Evolutionary conservation across 768 basidiomycete genomes (phyloP).

Genomic region (Boletus rubroflammeus): DNA sequence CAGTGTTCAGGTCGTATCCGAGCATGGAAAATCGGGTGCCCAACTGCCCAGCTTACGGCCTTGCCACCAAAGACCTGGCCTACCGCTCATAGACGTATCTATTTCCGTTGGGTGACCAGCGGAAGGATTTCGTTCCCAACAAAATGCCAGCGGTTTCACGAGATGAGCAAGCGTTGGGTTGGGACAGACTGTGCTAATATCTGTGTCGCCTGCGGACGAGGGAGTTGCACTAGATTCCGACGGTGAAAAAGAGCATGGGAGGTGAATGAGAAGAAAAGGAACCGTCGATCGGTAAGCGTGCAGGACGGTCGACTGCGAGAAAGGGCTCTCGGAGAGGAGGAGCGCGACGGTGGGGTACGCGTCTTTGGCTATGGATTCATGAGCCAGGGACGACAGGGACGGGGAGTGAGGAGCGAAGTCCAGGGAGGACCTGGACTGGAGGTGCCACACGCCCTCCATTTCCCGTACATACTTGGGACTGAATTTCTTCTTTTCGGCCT

Average conservation of each 20-base stretch:
- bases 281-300: slow-evolving; percentile 71
- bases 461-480: slow-evolving; percentile 83
- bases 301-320: slow-evolving; percentile 65
- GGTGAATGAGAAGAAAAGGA: slow-evolving; percentile 75
- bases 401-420: too few relatives aligned
- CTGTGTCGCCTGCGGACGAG: neutral
- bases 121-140: slow-evolving; percentile 21
- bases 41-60: slow-evolving; percentile 19
- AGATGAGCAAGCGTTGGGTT: slow-evolving; percentile 22
- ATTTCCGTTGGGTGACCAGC: neutral
- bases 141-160: slow-evolving; percentile 19
- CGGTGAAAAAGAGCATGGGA: slow-evolving; percentile 44
- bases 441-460: slow-evolving; percentile 81
- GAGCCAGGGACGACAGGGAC: neutral
- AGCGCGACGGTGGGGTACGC: slow-evolving; percentile 51
- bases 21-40: slow-evolving; percentile 10
- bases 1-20: neutral
- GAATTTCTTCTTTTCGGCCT: slow-evolving; percentile 80
- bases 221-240: neutral
- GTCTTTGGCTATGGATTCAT: neutral
- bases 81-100: slow-evolving; percentile 7
- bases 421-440: slow-evolving; percentile 14
- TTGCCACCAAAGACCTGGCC: slow-evolving; percentile 44
- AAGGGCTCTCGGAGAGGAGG: slow-evolving; percentile 76
- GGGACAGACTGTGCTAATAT: slow-evolving; percentile 15